Conservation (phyloP, 306 rosid genomes). For the Sicyos edulis region DNA sequence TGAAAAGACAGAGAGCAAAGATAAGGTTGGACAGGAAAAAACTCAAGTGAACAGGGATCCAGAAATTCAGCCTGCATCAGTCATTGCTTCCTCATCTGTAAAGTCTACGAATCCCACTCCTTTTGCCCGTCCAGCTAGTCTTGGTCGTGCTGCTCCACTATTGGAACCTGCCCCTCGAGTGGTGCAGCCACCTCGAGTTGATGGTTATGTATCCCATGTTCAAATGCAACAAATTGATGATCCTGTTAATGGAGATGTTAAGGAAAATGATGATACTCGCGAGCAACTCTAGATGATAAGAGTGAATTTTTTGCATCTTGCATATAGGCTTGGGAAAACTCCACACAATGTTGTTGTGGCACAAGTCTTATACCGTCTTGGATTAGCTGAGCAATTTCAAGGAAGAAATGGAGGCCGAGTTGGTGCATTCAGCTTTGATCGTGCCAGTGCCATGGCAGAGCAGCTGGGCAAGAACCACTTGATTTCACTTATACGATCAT, state of each 20-base stretch:
- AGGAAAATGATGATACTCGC: conserved; percentile 92
- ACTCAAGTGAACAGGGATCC: conserved; percentile 29
- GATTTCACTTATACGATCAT: conserved; percentile 94
- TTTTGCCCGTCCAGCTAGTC: conserved; percentile 77
- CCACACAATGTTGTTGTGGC: conserved; percentile 99
- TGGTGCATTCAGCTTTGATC: conserved; percentile 96
- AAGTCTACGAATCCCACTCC: conserved; percentile 39
- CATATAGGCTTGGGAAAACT: conserved; percentile 93
- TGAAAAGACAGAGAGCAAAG: conserved; percentile 37
- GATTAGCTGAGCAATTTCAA: conserved; percentile 91
- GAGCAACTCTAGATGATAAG: conserved; percentile 96
- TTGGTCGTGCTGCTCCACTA: conserved; percentile 78
- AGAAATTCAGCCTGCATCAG: conserved; percentile 31
- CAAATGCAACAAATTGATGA: conserved; percentile 75
- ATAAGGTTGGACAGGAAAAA: conserved; percentile 30
- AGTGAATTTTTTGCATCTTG: conserved; percentile 85
- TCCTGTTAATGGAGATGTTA: conserved; percentile 55
- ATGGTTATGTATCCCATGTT: conserved; percentile 45
- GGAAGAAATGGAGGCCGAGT: conserved; percentile 97
- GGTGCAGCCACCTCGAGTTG: conserved; percentile 71
- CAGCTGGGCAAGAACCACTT: conserved; percentile 86
- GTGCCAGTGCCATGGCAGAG: conserved; percentile 98
- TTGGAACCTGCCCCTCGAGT: conserved; percentile 66
- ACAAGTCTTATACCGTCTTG: conserved; percentile 95
- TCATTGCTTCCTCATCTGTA: conserved; percentile 39